phyloP scores from a whole-genome alignment of 1,139 yeast genomes.

The Taiozyma sp. region DNA sequence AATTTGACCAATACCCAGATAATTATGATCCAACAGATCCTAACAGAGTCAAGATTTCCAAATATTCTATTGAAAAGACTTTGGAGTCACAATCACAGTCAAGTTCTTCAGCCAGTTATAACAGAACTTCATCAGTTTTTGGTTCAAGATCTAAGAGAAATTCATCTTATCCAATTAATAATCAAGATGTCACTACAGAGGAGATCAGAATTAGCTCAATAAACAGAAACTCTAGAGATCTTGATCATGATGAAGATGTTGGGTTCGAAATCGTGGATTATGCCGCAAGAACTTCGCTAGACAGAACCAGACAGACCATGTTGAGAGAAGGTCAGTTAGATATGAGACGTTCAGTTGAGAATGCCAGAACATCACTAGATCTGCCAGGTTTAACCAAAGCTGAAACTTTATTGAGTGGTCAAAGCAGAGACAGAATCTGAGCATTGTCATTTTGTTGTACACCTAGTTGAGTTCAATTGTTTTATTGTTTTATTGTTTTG shows the following conservation, averaged over 20 bases:
- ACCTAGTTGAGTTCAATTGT: not conserved
- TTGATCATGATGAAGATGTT: conserved; percentile 7
- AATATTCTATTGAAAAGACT: conserved; percentile 20
- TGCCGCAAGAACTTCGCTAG: conserved; percentile 29
- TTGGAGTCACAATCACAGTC: conserved; percentile 9
- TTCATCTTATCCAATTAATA: conserved; percentile 15
- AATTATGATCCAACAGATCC: conserved; percentile 64
- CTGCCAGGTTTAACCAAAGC: conserved; percentile 35
- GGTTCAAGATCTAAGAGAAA: conserved; percentile 10
- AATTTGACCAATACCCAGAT: conserved; percentile 43
- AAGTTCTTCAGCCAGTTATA: conserved; percentile 10
- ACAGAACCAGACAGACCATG: conserved; percentile 31
- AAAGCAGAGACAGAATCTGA: conserved; percentile 4
- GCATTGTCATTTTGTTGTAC: not conserved
- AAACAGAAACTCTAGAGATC: conserved; percentile 22
- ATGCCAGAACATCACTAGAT: conserved; percentile 34
- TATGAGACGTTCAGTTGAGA: conserved; percentile 32
- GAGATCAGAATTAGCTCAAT: conserved; percentile 23
- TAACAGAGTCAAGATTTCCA: conserved; percentile 30
- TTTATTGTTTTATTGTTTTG: not conserved
- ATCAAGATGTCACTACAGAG: conserved; percentile 22
- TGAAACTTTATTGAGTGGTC: conserved; percentile 26
- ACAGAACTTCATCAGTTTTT: conserved; percentile 13
- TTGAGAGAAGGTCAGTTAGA: conserved; percentile 28
- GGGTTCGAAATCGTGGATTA: conserved; percentile 1